These are phyloP conservation scores for Cafeteria roenbergensis DNA, from an alignment of 108 stramenopile species.

Conservation along the genomic window DNA sequence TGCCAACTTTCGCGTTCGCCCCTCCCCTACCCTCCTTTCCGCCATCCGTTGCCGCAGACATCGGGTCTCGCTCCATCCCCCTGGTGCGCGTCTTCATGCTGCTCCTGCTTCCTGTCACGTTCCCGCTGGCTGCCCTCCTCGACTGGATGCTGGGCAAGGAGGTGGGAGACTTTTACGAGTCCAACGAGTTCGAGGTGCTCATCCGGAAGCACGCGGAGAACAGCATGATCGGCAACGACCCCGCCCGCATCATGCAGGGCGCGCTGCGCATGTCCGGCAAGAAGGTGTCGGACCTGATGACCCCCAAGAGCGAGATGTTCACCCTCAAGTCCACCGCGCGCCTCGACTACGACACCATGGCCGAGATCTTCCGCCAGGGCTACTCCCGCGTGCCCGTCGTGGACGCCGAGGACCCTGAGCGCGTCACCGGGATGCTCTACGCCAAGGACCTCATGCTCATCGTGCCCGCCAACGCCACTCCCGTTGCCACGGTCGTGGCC, in stretches of 20 bases:
- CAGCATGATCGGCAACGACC: slow-evolving; percentile 64
- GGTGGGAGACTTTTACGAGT: slow-evolving; percentile 72
- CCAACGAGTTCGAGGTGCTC: slow-evolving; percentile 50
- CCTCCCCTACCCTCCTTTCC: slow-evolving; percentile 54
- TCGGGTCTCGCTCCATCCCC: slow-evolving; percentile 66
- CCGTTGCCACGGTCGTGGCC: slow-evolving; percentile 66
- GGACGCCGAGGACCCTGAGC: slow-evolving; percentile 58
- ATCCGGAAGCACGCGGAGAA: slow-evolving; percentile 73
- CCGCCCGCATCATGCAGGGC: slow-evolving; percentile 77
- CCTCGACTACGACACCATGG: slow-evolving; percentile 75
- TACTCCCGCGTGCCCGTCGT: slow-evolving; percentile 78
- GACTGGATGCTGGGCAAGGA: slow-evolving; percentile 69
- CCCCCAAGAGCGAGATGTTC: slow-evolving; percentile 69
- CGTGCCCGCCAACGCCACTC: slow-evolving; percentile 81
- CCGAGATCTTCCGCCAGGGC: slow-evolving; percentile 83
- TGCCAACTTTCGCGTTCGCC: slow-evolving; percentile 74
- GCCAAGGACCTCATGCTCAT: slow-evolving; percentile 97
- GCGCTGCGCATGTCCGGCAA: slow-evolving; percentile 72
- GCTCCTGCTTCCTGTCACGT: slow-evolving; percentile 53
- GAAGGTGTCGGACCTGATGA: slow-evolving; percentile 77
- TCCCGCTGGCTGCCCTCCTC: slow-evolving; percentile 57
- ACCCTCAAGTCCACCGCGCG: slow-evolving; percentile 72
- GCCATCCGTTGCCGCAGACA: slow-evolving; percentile 1
- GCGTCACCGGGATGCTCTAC: slow-evolving; percentile 75
- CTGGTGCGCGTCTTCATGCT: slow-evolving; percentile 67